Conservation (phyloP, 2,329 filamentous ascomycete genomes). For the Claviceps sorghi region DNA sequence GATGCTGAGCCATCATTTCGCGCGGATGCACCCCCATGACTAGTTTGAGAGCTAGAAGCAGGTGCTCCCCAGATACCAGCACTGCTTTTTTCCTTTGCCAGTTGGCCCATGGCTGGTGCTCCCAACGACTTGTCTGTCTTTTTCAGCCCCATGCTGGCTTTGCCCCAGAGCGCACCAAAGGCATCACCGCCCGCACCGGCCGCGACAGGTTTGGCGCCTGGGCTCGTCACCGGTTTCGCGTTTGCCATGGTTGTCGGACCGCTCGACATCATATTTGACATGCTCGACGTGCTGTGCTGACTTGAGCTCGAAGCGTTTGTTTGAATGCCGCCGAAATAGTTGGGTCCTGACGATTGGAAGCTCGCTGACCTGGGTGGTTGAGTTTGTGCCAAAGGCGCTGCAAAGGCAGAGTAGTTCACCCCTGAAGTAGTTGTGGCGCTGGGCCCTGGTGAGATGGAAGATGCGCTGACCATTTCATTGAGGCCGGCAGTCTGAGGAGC, state of each 20-base stretch:
- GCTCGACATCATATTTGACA: conserved; percentile 22
- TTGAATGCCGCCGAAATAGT: conserved; percentile 85
- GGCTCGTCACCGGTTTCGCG: conserved; percentile 32
- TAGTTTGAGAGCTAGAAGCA: conserved; percentile 25
- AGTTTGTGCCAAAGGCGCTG: conserved; percentile 21
- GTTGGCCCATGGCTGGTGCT: conserved; percentile 73
- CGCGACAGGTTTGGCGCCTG: conserved; percentile 36
- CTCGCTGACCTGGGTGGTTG: conserved; percentile 41
- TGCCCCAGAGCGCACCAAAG: conserved; percentile 77
- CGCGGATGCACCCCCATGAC: conserved; percentile 13
- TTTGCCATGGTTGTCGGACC: conserved; percentile 26
- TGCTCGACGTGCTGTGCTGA: conserved; percentile 15
- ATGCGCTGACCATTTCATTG: conserved; percentile 63
- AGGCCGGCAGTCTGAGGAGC: conserved; percentile 67
- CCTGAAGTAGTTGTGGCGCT: conserved; percentile 40
- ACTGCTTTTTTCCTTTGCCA: conserved; percentile 95
- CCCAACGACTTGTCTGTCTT: conserved; percentile 48
- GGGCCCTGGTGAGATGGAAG: conserved; percentile 62
- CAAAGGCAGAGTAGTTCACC: conserved; percentile 51
- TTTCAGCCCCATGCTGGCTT: conserved; percentile 59
- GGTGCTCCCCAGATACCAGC: conserved; percentile 85
- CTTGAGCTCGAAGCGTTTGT: conserved; percentile 18
- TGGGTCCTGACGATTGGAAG: conserved; percentile 69
- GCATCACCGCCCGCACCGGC: conserved; percentile 59
- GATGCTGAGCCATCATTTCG: conserved; percentile 24